phyloP scores from a whole-genome alignment of 1,284 basidiomycete species.

The Pterula multifida region DNA sequence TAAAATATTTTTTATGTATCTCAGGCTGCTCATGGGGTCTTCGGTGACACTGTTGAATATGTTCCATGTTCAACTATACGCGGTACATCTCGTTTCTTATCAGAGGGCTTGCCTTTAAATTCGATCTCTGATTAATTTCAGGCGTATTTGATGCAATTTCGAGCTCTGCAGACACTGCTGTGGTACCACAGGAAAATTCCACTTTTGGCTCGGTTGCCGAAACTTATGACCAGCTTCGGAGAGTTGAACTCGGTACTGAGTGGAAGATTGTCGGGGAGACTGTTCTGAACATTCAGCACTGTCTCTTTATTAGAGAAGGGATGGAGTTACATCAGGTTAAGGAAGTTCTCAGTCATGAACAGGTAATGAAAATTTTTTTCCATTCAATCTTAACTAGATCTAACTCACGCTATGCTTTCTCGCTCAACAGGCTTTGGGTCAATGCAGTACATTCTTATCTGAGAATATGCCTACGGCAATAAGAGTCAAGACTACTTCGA shows the following conservation, averaged over 20 bases:
- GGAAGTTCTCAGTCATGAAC: conserved; percentile 61
- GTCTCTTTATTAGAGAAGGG: conserved; percentile 47
- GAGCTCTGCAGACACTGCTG: conserved; percentile 28
- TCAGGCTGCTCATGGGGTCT: conserved; percentile 18
- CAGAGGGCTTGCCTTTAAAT: background rate
- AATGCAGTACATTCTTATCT: conserved; percentile 50
- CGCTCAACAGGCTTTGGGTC: conserved; percentile 54
- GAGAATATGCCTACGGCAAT: conserved; percentile 38
- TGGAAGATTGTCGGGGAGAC: conserved; percentile 47
- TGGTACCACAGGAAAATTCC: conserved; percentile 69
- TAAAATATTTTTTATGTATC: too few relatives aligned
- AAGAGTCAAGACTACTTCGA: conserved; percentile 47
- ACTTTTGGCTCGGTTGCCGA: conserved; percentile 64
- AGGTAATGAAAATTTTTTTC: conserved; percentile 31
- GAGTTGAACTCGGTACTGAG: conserved; percentile 22
- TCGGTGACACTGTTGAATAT: background rate
- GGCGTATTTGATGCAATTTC: conserved; percentile 45
- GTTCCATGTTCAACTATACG: conserved; percentile 29
- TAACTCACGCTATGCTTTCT: conserved; percentile 5
- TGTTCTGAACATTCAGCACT: conserved; percentile 52
- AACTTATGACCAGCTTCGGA: conserved; percentile 53
- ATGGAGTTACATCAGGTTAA: conserved; percentile 37
- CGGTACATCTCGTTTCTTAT: conserved; percentile 22
- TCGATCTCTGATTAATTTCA: conserved; percentile 16
- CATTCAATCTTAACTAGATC: background rate